Percentiles rank a stretch among this genome's conserved stretches.
These are phyloP conservation scores for Neurospora sp. DNA, from an alignment of 495 filamentous ascomycete species.

Conservation along the genomic window DNA sequence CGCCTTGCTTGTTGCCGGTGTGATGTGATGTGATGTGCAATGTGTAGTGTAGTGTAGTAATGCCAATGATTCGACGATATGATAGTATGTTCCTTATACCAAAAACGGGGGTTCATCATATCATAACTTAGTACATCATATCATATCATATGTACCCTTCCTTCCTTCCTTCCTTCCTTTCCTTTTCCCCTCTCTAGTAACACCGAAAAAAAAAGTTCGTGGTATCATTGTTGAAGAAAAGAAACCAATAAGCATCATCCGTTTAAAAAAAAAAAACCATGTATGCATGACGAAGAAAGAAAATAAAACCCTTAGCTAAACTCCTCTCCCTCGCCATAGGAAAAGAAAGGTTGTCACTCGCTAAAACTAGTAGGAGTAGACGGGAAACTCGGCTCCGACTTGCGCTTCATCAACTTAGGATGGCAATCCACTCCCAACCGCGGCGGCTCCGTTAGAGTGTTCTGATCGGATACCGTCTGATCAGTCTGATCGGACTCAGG, in stretches of 20 bases:
- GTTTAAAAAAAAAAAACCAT: neutral
- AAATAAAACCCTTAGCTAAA: neutral
- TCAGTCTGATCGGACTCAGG: neutral
- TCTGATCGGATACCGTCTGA: neutral
- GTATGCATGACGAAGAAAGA: neutral
- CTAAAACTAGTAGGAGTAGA: slow-evolving; percentile 7
- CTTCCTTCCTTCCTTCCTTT: neutral
- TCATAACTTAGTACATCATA: neutral
- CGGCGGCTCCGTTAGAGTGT: neutral
- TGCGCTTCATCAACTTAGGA: neutral
- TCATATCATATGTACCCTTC: neutral
- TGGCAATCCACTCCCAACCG: neutral
- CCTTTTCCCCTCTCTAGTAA: neutral
- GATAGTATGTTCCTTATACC: neutral
- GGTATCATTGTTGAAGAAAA: neutral
- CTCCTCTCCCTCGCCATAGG: neutral
- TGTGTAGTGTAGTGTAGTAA: neutral
- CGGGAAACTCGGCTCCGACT: neutral
- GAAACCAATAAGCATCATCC: neutral
- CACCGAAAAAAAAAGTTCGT: slow-evolving; percentile 1
- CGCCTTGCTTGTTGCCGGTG: neutral
- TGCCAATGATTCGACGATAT: neutral
- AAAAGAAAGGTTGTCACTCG: neutral
- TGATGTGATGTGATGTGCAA: neutral
- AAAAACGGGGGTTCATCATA: neutral